phyloP scores from a whole-genome alignment of 163 green algal genomes.

The Scenedesmus sp. region DNA sequence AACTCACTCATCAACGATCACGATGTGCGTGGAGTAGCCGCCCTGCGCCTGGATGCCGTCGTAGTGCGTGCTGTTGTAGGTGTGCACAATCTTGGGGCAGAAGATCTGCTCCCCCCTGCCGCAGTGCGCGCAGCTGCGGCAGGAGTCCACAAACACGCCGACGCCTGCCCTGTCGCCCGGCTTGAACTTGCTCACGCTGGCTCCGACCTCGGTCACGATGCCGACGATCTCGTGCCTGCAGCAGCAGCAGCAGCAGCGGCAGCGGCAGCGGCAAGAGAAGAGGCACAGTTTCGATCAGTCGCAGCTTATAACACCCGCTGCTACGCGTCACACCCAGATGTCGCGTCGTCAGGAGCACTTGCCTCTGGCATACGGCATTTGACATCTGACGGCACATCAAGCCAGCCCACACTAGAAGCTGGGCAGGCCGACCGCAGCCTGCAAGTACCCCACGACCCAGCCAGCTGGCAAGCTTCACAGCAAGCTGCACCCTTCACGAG shows the following conservation, averaged over 20 bases:
- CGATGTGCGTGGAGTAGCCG: conserved; percentile 75
- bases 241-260: not conserved
- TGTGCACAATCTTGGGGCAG: conserved; percentile 67
- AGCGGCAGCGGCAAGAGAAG: not conserved
- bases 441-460: too few relatives aligned
- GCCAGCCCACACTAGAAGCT: too few relatives aligned
- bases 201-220: conserved; percentile 84
- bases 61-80: conserved; percentile 60
- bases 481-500: too few relatives aligned
- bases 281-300: not conserved
- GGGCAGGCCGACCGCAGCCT: too few relatives aligned
- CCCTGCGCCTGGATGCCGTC: conserved; percentile 68
- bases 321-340: too few relatives aligned
- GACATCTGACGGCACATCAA: too few relatives aligned
- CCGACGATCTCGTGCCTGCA: conserved; percentile 89
- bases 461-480: too few relatives aligned
- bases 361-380: too few relatives aligned
- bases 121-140: conserved; percentile 64
- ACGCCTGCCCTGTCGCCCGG: conserved; percentile 85
- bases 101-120: conserved; percentile 61
- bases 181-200: conserved; percentile 83
- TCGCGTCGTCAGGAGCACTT: too few relatives aligned
- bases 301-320: not conserved
- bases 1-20: conserved; percentile 63
- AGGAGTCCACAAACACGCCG: conserved; percentile 89